Conservation (phyloP, 441 rosid genomes). For the Gossypium gossypioides region DNA sequence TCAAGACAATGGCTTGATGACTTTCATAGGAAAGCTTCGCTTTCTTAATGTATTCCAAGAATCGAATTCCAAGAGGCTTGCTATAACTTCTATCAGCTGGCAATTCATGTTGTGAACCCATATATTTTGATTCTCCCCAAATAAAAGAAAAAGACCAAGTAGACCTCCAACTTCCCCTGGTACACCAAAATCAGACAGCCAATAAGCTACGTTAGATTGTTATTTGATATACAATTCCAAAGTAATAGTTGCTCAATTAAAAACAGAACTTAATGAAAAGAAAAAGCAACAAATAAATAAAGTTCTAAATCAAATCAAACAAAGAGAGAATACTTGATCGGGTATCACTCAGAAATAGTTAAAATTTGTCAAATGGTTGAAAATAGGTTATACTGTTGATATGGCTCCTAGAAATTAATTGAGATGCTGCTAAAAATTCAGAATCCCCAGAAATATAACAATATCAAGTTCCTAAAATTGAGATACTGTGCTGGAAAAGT, state of each 20-base stretch:
- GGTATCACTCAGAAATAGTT: background rate
- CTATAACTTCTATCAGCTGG: slow-evolving; percentile 12
- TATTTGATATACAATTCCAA: background rate
- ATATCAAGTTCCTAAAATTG: background rate
- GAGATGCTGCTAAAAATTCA: background rate
- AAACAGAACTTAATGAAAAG: background rate
- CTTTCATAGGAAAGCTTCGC: slow-evolving; percentile 49
- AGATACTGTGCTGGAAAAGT: background rate
- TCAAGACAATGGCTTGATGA: slow-evolving; percentile 67
- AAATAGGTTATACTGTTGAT: background rate
- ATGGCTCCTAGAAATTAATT: background rate
- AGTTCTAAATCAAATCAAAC: background rate
- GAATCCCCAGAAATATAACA: background rate
- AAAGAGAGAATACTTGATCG: background rate
- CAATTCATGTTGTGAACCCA: slow-evolving; percentile 43
- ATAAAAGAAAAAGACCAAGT: background rate
- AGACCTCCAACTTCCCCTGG: slow-evolving; percentile 8
- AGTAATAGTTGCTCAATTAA: background rate
- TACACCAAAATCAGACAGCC: slow-evolving; percentile 9
- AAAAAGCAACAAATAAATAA: background rate
- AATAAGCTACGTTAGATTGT: slow-evolving; percentile 13
- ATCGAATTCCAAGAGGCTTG: slow-evolving; percentile 59
- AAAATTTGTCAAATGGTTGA: background rate
- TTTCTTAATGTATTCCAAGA: slow-evolving; percentile 39
- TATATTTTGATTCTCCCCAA: slow-evolving; percentile 19